A percentile compares a stretch with the other conserved stretches of the same genome.
Evolutionary conservation across 108 stramenopile species (phyloP).

Genomic region (Pseudonitzschia multistriata): DNA sequence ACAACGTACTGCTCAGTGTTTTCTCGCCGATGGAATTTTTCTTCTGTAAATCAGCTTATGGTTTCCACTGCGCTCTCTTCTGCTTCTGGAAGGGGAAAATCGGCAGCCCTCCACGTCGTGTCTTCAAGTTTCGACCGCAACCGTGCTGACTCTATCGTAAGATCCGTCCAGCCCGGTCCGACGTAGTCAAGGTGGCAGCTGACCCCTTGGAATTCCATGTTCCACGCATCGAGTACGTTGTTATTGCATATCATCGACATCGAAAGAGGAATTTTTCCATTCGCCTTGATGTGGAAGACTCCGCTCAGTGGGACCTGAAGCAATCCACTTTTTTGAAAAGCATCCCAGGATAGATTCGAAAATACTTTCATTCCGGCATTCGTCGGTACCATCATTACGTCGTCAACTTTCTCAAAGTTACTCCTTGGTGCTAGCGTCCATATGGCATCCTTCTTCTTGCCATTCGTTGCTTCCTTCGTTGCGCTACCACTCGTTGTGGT

Average conservation of each 20-base stretch:
- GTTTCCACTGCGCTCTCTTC: no score
- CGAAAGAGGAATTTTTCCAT: slow-evolving; percentile 29
- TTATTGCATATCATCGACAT: slow-evolving; percentile 47
- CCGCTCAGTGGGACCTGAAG: slow-evolving; percentile 34
- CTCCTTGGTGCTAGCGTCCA: slow-evolving; percentile 33
- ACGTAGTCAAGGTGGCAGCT: slow-evolving; percentile 31
- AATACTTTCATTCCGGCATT: slow-evolving; percentile 17
- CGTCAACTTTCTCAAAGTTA: slow-evolving; percentile 33
- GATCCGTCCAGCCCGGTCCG: slow-evolving; percentile 34
- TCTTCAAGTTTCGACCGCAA: slow-evolving; percentile 1
- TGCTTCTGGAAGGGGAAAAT: slow-evolving; percentile 1
- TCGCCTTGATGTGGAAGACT: slow-evolving; percentile 39
- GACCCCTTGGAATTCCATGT: slow-evolving; percentile 30
- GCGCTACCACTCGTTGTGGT: neutral
- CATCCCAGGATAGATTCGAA: slow-evolving; percentile 27
- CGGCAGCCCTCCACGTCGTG: slow-evolving; percentile 3
- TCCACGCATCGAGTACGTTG: slow-evolving; percentile 29
- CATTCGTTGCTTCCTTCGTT: neutral
- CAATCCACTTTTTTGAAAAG: slow-evolving; percentile 29
- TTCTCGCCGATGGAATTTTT: neutral
- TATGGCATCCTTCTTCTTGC: slow-evolving; percentile 9
- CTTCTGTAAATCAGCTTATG: neutral
- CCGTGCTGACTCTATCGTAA: slow-evolving; percentile 3
- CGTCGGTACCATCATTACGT: slow-evolving; percentile 23
- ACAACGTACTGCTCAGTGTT: neutral